Conservation (phyloP, 176 grass and related monocot genomes). For the Canna indica region DNA sequence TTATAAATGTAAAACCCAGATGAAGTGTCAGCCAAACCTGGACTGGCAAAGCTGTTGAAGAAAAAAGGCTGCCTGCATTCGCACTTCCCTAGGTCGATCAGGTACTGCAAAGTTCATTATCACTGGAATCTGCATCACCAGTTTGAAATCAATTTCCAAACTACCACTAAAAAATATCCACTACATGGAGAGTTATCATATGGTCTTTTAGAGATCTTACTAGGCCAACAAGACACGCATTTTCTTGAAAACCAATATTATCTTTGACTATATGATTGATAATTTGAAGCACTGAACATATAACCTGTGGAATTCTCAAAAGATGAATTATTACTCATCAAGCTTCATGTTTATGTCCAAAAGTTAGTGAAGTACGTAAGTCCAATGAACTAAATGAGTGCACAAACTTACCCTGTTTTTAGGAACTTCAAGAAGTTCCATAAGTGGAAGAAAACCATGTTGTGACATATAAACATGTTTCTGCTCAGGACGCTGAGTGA, state of each 20-base stretch:
- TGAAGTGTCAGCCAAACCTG: constrained; percentile 42
- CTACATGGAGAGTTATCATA: constrained; percentile 25
- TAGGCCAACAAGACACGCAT: constrained; percentile 98
- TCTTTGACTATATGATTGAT: constrained; percentile 92
- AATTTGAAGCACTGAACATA: constrained; percentile 71
- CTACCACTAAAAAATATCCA: constrained; percentile 4
- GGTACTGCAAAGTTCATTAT: constrained; percentile 80
- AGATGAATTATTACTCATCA: background rate
- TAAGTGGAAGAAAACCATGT: constrained; percentile 81
- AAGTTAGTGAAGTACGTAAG: background rate
- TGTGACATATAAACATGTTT: constrained; percentile 85
- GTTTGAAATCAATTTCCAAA: background rate
- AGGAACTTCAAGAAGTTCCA: constrained; percentile 93
- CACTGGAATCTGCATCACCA: constrained; percentile 59
- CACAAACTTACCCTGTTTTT: constrained; percentile 56
- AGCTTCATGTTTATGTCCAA: background rate
- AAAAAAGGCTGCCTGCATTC: constrained; percentile 88
- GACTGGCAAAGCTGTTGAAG: constrained; percentile 90
- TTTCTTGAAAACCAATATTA: constrained; percentile 71
- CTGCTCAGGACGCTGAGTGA: constrained; percentile 68
- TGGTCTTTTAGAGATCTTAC: constrained; percentile 41
- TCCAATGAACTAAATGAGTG: background rate
- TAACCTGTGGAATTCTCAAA: constrained; percentile 39
- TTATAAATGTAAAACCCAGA: background rate
- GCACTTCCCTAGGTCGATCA: constrained; percentile 58